Conservation (phyloP, 768 basidiomycete genomes). For the Inosperma sp. region DNA sequence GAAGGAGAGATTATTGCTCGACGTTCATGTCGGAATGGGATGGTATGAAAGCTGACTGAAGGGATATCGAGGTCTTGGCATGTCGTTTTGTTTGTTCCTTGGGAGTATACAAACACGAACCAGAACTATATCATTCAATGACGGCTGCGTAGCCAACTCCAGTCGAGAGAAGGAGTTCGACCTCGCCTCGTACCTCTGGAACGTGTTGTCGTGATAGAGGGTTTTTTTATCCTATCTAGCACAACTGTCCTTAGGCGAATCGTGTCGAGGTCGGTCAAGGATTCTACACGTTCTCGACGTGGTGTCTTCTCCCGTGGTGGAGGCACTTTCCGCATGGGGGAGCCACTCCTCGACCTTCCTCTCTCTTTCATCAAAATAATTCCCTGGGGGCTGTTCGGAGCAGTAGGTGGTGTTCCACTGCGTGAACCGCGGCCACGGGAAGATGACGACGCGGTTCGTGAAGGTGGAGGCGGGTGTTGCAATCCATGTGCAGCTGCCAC, state of each 20-base stretch:
- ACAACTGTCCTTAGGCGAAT: conserved; percentile 6
- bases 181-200: too few species aligned
- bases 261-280: not conserved
- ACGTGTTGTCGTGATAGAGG: too few species aligned
- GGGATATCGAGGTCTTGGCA: too few species aligned
- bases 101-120: too few species aligned
- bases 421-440: conserved; percentile 28
- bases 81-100: too few species aligned
- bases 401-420: conserved; percentile 29
- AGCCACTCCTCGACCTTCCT: conserved; percentile 3
- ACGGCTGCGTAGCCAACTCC: too few species aligned
- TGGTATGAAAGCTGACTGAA: too few species aligned
- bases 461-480: conserved; percentile 16
- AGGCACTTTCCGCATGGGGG: not conserved
- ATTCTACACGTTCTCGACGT: conserved; percentile 14
- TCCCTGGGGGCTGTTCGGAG: not conserved
- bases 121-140: too few species aligned
- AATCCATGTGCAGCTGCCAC: conserved; percentile 9
- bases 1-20: too few species aligned
- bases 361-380: not conserved
- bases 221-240: conserved; percentile 4
- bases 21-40: too few species aligned
- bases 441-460: conserved; percentile 26
- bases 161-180: too few species aligned
- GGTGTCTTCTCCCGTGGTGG: conserved; percentile 5